These are phyloP conservation scores for Ciborinia camelliae DNA, from an alignment of 2,329 filamentous ascomycete species.

Conservation along the genomic window DNA sequence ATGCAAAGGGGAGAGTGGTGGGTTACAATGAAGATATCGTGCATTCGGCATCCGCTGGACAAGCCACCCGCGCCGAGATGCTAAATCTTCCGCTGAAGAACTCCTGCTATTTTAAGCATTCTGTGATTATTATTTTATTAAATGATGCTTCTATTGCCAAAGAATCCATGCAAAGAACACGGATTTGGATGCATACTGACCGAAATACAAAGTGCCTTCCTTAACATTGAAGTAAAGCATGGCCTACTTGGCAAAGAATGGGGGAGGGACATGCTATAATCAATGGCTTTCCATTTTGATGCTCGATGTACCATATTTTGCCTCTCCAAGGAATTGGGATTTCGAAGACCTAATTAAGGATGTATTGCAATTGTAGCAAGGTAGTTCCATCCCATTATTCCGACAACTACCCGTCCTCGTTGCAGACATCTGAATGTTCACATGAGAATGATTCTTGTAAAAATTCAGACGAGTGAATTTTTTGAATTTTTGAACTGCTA, in stretches of 20 bases:
- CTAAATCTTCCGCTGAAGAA: neutral
- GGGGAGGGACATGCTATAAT: neutral
- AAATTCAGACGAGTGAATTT: neutral
- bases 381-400: neutral
- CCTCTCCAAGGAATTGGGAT: neutral
- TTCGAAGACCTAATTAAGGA: neutral
- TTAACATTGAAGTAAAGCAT: too few relatives aligned
- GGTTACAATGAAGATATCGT: neutral
- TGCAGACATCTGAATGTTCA: neutral
- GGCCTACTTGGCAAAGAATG: too few relatives aligned
- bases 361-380: neutral
- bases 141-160: neutral
- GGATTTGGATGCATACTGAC: neutral
- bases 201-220: too few relatives aligned
- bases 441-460: neutral
- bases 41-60: neutral
- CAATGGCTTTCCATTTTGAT: neutral
- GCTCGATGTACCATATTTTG: neutral
- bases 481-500: neutral
- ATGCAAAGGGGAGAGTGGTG: neutral
- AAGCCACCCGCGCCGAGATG: neutral
- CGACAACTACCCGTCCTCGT: neutral
- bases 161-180: neutral
- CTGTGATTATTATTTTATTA: neutral
- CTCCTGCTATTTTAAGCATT: neutral